Base-by-base conservation (phyloP, 768 basidiomycete genomes). In the Saitozyma sp. region DNA sequence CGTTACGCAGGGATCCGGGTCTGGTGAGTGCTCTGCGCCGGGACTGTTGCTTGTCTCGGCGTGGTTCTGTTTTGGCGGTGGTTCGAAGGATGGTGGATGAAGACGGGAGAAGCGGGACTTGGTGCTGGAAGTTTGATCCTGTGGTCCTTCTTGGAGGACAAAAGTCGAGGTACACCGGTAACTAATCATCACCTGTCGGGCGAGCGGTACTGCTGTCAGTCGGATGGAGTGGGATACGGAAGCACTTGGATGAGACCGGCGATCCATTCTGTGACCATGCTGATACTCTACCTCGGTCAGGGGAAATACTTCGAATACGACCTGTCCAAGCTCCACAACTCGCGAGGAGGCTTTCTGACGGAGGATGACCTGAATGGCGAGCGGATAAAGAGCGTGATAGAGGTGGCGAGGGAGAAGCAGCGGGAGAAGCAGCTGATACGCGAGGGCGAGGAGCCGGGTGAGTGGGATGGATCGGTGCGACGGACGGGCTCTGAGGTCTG, bases 281-380 rank as follows among this genome's bases (percentile, higher is more conserved):
- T 61, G 50, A 45, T 3, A 39, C n/a, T n/a, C n/a, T n/a, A n/a
- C 17, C 10, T 57, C n/a, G 9, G 9, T 9, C 38, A 71, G 67
- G 95, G 92, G 37, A 90, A 86, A 53, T 97, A 97, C 81, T 95
- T 95, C 68, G 95, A 98, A 68, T 98, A 96, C 85, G 94, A 97
- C 78, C 80, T 97, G 13, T 90, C 90, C 11, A 97, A 96, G 83
- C 90, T 97, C 87, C 88, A 92, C 74, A 97, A 99, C 78, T 89
- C 92, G 8, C 90, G 93, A 77, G 96, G 95, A 55, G 96, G 96
- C 1, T 99, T 97, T 79, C 80, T 99, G 73, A 83, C 95, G 6
- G 91, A 95, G 66, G 93, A 95, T 50, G 87, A 86, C n/a, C 86
- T 87, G 67, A 71, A 69, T 49, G 69, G 70, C 0, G 73, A 74